Conservation (phyloP, 768 basidiomycete genomes). For the Kwoniella sp. region DNA sequence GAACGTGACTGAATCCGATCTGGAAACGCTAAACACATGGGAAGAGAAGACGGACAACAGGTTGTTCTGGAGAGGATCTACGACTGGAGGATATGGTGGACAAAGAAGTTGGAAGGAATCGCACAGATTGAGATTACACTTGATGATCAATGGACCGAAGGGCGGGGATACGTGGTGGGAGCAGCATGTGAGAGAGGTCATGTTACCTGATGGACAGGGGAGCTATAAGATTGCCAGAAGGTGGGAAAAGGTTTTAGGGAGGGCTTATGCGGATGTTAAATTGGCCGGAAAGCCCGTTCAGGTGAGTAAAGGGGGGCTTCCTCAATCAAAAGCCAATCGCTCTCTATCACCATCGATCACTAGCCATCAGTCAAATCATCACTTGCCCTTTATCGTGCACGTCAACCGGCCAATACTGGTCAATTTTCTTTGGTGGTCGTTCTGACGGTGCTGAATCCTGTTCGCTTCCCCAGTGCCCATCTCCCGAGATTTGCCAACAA, state of each 20-base stretch:
- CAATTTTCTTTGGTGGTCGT: too few relatives aligned
- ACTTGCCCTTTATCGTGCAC: too few relatives aligned
- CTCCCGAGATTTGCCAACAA: constrained; percentile 58
- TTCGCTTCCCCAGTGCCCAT: constrained; percentile 55
- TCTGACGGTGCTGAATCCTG: too few relatives aligned
- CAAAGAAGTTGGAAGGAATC: constrained; percentile 56
- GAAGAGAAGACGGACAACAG: constrained; percentile 56
- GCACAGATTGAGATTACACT: constrained; percentile 57
- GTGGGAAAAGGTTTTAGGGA: constrained; percentile 57
- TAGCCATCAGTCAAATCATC: too few relatives aligned
- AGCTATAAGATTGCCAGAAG: constrained; percentile 37
- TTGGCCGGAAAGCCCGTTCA: constrained; percentile 60
- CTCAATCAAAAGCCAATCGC: too few relatives aligned
- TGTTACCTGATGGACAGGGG: constrained; percentile 51
- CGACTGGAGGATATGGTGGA: constrained; percentile 57
- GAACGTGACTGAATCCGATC: constrained; percentile 42
- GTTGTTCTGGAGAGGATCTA: constrained; percentile 59
- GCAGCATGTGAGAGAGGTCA: constrained; percentile 48
- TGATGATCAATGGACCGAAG: constrained; percentile 56
- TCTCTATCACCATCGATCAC: too few relatives aligned
- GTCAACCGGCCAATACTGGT: too few relatives aligned
- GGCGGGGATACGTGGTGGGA: constrained; percentile 53
- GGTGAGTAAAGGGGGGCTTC: constrained; percentile 26
- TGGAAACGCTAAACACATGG: constrained; percentile 50
- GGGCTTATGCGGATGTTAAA: constrained; percentile 66